A percentile compares a stretch with the other conserved stretches of the same genome.
phyloP scores from a whole-genome alignment of 31 red algal genomes.

The Asparagopsis taxiformis region DNA sequence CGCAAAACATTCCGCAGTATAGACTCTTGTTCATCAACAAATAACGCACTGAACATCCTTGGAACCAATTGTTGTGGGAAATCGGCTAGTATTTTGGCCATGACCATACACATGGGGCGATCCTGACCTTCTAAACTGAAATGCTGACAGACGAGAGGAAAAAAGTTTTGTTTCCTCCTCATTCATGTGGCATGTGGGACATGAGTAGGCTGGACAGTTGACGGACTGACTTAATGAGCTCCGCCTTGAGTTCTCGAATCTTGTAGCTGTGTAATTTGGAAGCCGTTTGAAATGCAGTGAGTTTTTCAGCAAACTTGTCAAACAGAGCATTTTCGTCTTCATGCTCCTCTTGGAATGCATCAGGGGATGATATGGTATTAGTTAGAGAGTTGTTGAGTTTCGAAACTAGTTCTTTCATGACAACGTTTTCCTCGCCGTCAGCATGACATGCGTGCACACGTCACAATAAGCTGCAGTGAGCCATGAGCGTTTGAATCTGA shows the following conservation, averaged over 20 bases:
- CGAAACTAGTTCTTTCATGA: slow-evolving; percentile 49
- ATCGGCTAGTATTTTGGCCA: slow-evolving; percentile 77
- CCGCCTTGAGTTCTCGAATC: slow-evolving; percentile 6
- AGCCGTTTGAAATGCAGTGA: slow-evolving; percentile 9
- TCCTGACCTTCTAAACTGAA: slow-evolving; percentile 90
- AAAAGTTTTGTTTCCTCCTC: slow-evolving; percentile 87
- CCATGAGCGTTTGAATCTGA: slow-evolving; percentile 48
- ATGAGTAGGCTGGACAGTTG: slow-evolving; percentile 55
- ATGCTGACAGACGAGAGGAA: slow-evolving; percentile 80
- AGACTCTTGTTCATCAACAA: slow-evolving; percentile 72
- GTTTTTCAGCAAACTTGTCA: slow-evolving; percentile 26
- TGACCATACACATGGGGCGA: slow-evolving; percentile 72
- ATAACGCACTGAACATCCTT: slow-evolving; percentile 84
- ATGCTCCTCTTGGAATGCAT: slow-evolving; percentile 55
- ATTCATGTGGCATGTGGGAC: slow-evolving; percentile 73
- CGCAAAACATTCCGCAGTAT: slow-evolving; percentile 83
- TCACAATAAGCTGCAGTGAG: slow-evolving; percentile 44
- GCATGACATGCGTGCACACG: slow-evolving; percentile 67
- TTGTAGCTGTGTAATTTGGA: not conserved
- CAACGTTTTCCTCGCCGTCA: slow-evolving; percentile 72
- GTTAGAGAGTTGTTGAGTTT: slow-evolving; percentile 23
- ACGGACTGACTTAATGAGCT: slow-evolving; percentile 41
- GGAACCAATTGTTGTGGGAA: slow-evolving; percentile 88
- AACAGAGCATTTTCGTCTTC: slow-evolving; percentile 50
- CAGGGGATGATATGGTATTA: not conserved